These are phyloP conservation scores for Eucalyptus cloeziana DNA, from an alignment of 345 rosid genomes.

Conservation along the genomic window DNA sequence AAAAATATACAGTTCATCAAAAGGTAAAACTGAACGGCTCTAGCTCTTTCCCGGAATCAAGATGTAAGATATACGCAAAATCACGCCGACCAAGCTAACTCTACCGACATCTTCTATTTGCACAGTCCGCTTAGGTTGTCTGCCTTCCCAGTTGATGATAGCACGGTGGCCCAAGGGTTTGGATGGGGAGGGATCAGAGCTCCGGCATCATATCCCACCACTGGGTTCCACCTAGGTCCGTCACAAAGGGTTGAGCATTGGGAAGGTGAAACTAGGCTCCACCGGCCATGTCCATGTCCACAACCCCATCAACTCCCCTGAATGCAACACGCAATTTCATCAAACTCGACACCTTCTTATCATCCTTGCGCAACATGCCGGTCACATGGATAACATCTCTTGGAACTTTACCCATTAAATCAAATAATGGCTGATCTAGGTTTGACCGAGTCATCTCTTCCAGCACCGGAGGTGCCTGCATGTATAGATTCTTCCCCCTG, in stretches of 20 bases:
- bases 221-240: background rate
- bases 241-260: background rate
- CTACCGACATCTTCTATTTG: background rate
- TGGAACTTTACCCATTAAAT: conserved; percentile 58
- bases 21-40: background rate
- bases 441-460: conserved; percentile 84
- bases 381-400: conserved; percentile 48
- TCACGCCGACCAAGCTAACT: background rate
- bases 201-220: background rate
- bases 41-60: background rate
- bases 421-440: conserved; percentile 43
- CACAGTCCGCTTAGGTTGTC: background rate
- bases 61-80: background rate
- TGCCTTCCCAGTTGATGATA: background rate
- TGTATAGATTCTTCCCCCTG: conserved; percentile 56
- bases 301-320: conserved; percentile 57
- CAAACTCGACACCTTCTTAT: conserved; percentile 42
- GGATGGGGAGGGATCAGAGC: background rate
- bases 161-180: background rate
- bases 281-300: conserved; percentile 76
- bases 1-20: background rate
- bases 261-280: conserved; percentile 31
- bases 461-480: conserved; percentile 93
- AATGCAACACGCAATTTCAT: conserved; percentile 58
- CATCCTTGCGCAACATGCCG: conserved; percentile 36